These are phyloP conservation scores for Colletotrichum spaethianum DNA, from an alignment of 2,329 filamentous ascomycete species.

Conservation along the genomic window DNA sequence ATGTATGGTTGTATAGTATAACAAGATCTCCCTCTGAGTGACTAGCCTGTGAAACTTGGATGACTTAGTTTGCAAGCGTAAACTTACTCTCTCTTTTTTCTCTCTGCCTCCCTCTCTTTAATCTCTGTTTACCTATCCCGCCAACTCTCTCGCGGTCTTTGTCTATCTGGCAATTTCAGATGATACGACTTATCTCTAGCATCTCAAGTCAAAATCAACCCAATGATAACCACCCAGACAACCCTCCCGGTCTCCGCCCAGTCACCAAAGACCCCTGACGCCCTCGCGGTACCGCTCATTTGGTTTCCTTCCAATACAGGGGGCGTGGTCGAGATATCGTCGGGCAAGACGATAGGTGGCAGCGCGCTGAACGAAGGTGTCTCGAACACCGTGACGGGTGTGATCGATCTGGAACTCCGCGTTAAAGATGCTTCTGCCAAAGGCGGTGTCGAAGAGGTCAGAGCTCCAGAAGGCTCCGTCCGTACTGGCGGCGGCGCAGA, in stretches of 20 bases:
- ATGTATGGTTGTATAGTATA: too few relatives aligned
- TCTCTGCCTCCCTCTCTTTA: too few relatives aligned
- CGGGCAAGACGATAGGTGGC: conserved; percentile 20
- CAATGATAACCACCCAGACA: neutral
- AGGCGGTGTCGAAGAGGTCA: neutral
- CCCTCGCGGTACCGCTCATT: neutral
- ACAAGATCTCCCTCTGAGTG: too few relatives aligned
- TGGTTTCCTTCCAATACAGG: neutral
- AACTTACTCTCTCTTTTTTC: too few relatives aligned
- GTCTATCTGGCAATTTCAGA: too few relatives aligned
- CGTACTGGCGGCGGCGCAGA: neutral
- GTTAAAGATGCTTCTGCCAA: neutral
- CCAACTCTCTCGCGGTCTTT: too few relatives aligned
- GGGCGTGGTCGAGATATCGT: conserved; percentile 1
- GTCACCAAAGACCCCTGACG: neutral
- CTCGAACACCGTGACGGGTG: conserved; percentile 35
- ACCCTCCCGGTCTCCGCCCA: neutral
- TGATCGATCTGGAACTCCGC: neutral
- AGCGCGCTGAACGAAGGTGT: conserved; percentile 20
- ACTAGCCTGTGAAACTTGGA: too few relatives aligned
- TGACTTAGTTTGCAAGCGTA: too few relatives aligned
- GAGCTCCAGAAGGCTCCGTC: neutral
- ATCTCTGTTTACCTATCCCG: too few relatives aligned
- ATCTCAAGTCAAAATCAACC: neutral
- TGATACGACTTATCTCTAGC: neutral